These are phyloP conservation scores for Ascosphaera apis DNA, from an alignment of 2,329 filamentous ascomycete species.

Conservation along the genomic window DNA sequence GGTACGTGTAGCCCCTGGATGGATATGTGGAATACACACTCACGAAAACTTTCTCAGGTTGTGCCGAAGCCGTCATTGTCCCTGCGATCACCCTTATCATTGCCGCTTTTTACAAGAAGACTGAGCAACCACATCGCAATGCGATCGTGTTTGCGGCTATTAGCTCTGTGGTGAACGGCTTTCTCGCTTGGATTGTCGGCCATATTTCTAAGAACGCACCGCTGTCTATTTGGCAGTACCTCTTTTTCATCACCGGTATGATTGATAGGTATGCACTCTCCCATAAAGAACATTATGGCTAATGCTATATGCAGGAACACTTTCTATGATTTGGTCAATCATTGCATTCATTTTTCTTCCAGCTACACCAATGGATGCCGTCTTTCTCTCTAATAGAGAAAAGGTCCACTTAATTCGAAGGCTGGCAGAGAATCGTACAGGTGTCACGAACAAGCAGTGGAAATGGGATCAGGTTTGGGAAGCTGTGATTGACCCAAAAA, in stretches of 20 bases:
- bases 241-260: slow-evolving; percentile 30
- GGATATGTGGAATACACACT: too few relatives aligned
- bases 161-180: slow-evolving; percentile 11
- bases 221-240: slow-evolving; percentile 32
- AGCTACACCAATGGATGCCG: slow-evolving; percentile 23
- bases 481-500: slow-evolving; percentile 16
- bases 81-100: slow-evolving; percentile 16
- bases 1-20: slow-evolving; percentile 8
- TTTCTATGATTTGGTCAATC: slow-evolving; percentile 28
- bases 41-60: too few relatives aligned
- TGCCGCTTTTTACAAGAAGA: slow-evolving; percentile 17
- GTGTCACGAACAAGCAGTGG: slow-evolving; percentile 13
- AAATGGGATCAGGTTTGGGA: slow-evolving; percentile 12
- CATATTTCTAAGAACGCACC: slow-evolving; percentile 22
- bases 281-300: neutral
- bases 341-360: slow-evolving; percentile 24
- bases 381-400: slow-evolving; percentile 33
- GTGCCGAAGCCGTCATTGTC: slow-evolving; percentile 14
- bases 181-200: slow-evolving; percentile 28
- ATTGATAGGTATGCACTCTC: neutral
- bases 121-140: slow-evolving; percentile 16
- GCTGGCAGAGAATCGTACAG: slow-evolving; percentile 17
- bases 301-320: slow-evolving; percentile 7
- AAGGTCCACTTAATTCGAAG: slow-evolving; percentile 23
- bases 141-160: slow-evolving; percentile 17